phyloP scores from a whole-genome alignment of 176 grass and related monocot genomes.

The Aegilops umbellulata region DNA sequence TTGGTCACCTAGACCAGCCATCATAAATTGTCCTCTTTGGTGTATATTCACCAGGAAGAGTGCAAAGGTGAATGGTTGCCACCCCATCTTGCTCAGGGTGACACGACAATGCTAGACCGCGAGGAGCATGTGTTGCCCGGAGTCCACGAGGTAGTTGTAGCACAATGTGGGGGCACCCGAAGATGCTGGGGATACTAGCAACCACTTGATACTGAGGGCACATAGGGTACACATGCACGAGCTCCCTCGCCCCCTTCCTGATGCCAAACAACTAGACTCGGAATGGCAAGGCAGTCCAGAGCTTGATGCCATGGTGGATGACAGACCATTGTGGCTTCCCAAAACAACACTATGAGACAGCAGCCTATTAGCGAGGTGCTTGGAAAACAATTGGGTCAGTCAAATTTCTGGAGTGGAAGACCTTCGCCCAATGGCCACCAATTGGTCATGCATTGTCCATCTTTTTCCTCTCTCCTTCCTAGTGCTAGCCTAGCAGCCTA shows the following conservation, averaged over 20 bases:
- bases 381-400: too few species aligned
- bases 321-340: neutral
- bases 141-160: neutral
- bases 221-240: neutral
- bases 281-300: neutral
- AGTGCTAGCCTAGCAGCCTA: too few species aligned
- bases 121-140: neutral
- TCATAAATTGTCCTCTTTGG: neutral
- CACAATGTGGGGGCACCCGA: neutral
- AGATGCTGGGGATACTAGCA: neutral
- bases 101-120: neutral
- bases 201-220: neutral
- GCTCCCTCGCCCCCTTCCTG: neutral
- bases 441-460: too few species aligned
- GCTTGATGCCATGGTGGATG: neutral
- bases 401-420: too few species aligned
- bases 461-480: too few species aligned
- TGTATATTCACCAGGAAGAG: neutral
- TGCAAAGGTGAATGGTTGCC: neutral
- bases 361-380: too few species aligned
- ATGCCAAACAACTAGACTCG: neutral
- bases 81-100: neutral
- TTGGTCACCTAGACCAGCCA: constrained; percentile 1
- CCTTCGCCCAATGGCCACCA: too few species aligned
- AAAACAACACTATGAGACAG: too few species aligned